Conservation (phyloP, 768 basidiomycete genomes). For the Phylloporus arenicola region DNA sequence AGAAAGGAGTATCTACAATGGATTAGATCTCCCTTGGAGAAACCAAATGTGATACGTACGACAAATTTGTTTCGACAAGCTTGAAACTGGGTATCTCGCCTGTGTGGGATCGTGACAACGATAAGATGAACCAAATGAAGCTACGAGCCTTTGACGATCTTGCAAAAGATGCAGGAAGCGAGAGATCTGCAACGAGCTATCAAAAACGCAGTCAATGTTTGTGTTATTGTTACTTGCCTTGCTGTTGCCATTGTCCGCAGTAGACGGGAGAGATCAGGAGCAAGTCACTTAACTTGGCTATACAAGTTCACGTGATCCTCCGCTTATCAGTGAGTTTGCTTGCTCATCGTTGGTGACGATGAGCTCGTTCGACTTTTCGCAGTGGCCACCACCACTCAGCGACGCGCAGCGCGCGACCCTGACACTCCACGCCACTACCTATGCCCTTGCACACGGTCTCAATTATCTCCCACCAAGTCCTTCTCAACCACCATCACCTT, state of each 20-base stretch:
- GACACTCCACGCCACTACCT: conserved; percentile 65
- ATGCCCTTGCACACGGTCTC: conserved; percentile 80
- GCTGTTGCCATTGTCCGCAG: conserved; percentile 11
- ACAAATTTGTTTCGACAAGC: conserved; percentile 67
- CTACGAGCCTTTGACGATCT: conserved; percentile 76
- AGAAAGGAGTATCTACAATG: conserved; percentile 72
- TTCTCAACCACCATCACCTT: conserved; percentile 44
- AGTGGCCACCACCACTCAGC: conserved; percentile 74
- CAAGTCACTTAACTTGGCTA: background rate
- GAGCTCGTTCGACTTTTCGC: conserved; percentile 41
- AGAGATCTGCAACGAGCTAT: conserved; percentile 39
- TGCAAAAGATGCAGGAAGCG: conserved; percentile 85
- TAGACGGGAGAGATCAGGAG: background rate
- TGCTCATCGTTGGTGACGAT: conserved; percentile 6
- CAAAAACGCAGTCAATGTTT: background rate
- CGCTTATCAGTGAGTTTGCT: background rate
- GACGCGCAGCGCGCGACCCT: conserved; percentile 54
- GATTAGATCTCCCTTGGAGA: no score
- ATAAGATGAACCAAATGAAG: background rate
- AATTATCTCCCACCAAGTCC: conserved; percentile 65
- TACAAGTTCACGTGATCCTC: background rate
- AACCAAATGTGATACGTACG: conserved; percentile 40
- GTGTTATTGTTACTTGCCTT: conserved; percentile 13
- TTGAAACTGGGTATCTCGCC: conserved; percentile 90
- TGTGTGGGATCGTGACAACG: conserved; percentile 23